Evolutionary conservation across 768 basidiomycete species (phyloP), one percentile per base, ranked within the genome.

Genomic region (Leccinum boreale): DNA sequence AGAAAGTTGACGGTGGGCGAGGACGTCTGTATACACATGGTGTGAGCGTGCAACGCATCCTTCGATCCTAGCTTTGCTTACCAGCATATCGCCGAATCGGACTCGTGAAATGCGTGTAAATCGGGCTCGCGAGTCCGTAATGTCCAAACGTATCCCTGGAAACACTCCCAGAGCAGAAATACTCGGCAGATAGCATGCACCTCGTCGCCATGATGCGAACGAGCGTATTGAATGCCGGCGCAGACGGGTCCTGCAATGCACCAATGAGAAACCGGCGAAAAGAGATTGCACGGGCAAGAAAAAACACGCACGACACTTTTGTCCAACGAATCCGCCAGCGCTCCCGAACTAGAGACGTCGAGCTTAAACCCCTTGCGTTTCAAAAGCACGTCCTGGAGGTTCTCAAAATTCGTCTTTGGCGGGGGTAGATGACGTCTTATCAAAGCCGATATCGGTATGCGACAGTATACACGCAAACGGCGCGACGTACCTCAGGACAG

Each of bases 191-290:
- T 24, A 98, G 80, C 97, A 99, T 99, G 71, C 97, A 98, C 29
- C 97, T 80, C 3, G 96, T 98, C 3, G 97, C 95, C 95, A 99
- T 98, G 72, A 99, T 98, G 44, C 97, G 87, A 36, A 99, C 96
- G 17, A 98, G 83, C 0, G 94, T 98, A 66, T 98, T 99, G 80
- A 99, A 98, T 1, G 92, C 86, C 0, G 94, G 91, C 65, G 93
- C 85, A 17, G 74, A 72, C 0, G 88, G 81, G 67, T 97, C 94
- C 94, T 95, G 39, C 19, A 26, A 46, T 28, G n/a, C 33, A 14
- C 51, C 56, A 10, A 23, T 68, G 48, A 48, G 53, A 4, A 8
- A 35, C 9, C 4, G 8, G 5, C 42, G 29, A 14, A 44, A 17
- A 26, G 29, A 23, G 21, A 44, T 44, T 10, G 10, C 10, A 11